Conservation (phyloP, 768 basidiomycete genomes). For the Gloeostereum incarnatum region DNA sequence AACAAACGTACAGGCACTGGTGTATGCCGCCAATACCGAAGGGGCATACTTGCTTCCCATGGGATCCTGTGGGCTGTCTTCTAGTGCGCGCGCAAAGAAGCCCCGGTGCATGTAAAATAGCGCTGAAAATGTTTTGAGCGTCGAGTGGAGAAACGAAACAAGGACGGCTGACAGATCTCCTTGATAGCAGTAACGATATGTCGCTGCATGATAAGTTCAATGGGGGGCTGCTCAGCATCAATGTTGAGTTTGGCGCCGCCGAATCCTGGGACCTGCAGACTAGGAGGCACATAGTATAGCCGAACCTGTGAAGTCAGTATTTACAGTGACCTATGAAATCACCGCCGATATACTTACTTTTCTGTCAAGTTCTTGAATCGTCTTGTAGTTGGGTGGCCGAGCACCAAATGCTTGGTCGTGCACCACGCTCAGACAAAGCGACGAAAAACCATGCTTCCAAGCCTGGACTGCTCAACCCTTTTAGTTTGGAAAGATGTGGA, state of each 20-base stretch:
- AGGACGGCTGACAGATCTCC: slow-evolving; percentile 47
- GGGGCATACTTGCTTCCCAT: slow-evolving; percentile 62
- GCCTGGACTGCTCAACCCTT: slow-evolving; percentile 37
- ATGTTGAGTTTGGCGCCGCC: slow-evolving; percentile 29
- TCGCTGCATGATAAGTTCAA: slow-evolving; percentile 58
- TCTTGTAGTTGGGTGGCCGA: slow-evolving; percentile 48
- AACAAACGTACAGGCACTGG: slow-evolving; percentile 60
- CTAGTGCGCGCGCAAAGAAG: slow-evolving; percentile 63
- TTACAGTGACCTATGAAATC: too few species aligned
- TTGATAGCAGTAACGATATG: slow-evolving; percentile 59
- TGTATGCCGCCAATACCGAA: slow-evolving; percentile 61
- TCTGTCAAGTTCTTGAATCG: slow-evolving; percentile 55
- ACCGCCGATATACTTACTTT: too few species aligned
- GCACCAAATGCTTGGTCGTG: slow-evolving; percentile 66
- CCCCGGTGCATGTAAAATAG: slow-evolving; percentile 70
- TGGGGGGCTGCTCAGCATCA: slow-evolving; percentile 35
- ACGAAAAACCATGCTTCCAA: slow-evolving; percentile 63
- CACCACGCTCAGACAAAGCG: slow-evolving; percentile 52
- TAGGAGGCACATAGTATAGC: slow-evolving; percentile 40
- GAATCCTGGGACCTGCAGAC: slow-evolving; percentile 32
- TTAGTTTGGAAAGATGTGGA: slow-evolving; percentile 2
- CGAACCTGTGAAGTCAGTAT: too few species aligned
- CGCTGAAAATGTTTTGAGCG: slow-evolving; percentile 22
- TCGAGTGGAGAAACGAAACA: slow-evolving; percentile 2
- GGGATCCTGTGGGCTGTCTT: slow-evolving; percentile 53